Evolutionary conservation across 768 basidiomycete species (phyloP), one percentile per base, ranked within the genome.

Genomic region (Tylopilus subfusipes): DNA sequence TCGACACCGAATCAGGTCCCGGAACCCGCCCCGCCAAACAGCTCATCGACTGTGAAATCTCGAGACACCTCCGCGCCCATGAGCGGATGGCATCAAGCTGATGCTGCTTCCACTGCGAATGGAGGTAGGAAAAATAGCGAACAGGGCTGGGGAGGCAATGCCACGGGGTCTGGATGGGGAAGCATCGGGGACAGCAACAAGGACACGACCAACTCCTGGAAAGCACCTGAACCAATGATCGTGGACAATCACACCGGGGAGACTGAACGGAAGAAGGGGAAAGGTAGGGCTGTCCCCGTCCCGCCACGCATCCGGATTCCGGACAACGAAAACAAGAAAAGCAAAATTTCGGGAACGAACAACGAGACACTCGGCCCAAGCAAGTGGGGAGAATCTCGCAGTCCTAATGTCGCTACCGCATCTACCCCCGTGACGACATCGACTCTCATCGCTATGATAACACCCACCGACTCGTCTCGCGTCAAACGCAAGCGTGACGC

Each of bases 291-390:
- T 22, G 51, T 57, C 19, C 49, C 50, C 18, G 54, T 64, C 11
- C 66, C 70, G 1, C 70, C 68, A 25, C 68, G 70, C 21, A 59
- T 64, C 19, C 59, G 53, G 34, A 65, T 63, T 47, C 61, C 65
- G 10, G 57, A 55, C 14, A 52, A 50, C 38, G 63, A 58, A 6
- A 48, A 42, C 50, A 59, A 31, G 50, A 54, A 43, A 42, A 4
- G 7, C 33, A 66, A 60, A 40, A 56, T 52, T 4, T 52, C 64
- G 4, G 66, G 68, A 24, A 64, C 68, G 22, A 72, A 69, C 34
- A 44, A 50, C 42, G 61, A 63, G 25, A 59, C 62, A 2, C 33
- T 70, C 9, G 31, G 54, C 8, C 18, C 36, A 5, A 57, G 16
- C 29, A 70, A 44, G 47, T 54, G 59, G 55, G 58, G 57, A 43